Conservation (phyloP, 2,329 filamentous ascomycete genomes). For the Ophiostoma ips region DNA sequence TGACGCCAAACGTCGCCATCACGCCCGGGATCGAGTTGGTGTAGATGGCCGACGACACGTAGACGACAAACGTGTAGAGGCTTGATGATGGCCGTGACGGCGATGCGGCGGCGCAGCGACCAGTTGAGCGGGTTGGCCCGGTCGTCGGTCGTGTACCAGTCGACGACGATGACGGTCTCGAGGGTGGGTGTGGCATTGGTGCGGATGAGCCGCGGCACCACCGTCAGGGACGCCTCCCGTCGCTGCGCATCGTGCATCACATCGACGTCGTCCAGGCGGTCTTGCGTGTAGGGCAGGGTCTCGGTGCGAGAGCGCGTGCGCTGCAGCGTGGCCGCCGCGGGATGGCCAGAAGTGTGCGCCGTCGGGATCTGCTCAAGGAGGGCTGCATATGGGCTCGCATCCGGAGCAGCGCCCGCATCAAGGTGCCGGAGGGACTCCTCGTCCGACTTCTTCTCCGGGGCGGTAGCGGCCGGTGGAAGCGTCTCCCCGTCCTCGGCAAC, state of each 20-base stretch:
- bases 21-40: conserved; percentile 25
- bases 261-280: conserved; percentile 16
- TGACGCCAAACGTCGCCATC: conserved; percentile 34
- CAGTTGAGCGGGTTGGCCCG: conserved; percentile 38
- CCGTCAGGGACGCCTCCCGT: conserved; percentile 17
- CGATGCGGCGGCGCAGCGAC: conserved; percentile 23
- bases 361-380: no score
- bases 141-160: conserved; percentile 34
- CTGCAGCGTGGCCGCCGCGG: no score
- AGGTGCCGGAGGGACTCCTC: conserved; percentile 13
- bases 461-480: conserved; percentile 19
- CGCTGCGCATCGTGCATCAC: conserved; percentile 16
- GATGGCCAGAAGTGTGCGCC: no score
- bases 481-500: conserved; percentile 40
- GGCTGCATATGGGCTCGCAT: no score
- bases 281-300: conserved; percentile 16
- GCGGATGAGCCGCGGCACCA: conserved; percentile 15
- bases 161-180: conserved; percentile 19
- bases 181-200: neutral
- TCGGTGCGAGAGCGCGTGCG: conserved; percentile 16
- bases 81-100: conserved; percentile 26
- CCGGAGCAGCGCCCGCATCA: no score
- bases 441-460: conserved; percentile 6
- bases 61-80: conserved; percentile 38
- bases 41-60: conserved; percentile 27